These are phyloP conservation scores for Trichosporon ovoides DNA, from an alignment of 1,284 basidiomycete species.

Conservation along the genomic window DNA sequence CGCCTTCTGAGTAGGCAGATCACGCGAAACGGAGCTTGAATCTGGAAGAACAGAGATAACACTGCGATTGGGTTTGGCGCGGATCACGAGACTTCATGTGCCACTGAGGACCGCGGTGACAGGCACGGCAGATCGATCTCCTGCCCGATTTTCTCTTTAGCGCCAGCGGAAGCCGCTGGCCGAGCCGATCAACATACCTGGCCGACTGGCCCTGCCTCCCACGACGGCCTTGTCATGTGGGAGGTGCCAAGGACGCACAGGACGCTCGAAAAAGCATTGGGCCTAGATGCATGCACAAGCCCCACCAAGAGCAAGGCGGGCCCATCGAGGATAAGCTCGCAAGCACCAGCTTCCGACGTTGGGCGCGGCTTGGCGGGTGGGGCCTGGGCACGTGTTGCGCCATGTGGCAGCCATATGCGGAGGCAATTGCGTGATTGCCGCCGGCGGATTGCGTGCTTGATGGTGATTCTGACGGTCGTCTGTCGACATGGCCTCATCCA, in stretches of 20 bases:
- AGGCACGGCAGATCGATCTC: background rate
- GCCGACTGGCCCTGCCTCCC: too few species aligned
- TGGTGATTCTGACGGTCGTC: background rate
- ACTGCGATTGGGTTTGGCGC: background rate
- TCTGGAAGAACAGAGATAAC: background rate
- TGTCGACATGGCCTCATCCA: background rate
- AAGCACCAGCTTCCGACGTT: too few species aligned
- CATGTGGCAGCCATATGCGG: background rate
- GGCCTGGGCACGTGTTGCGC: background rate
- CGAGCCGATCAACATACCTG: too few species aligned
- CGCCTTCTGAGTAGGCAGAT: background rate
- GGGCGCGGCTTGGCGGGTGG: background rate
- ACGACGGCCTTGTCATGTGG: too few species aligned
- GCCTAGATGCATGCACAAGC: too few species aligned
- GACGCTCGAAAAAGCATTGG: too few species aligned
- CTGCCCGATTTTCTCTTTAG: too few species aligned
- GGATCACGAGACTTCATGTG: background rate
- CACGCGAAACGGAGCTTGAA: background rate
- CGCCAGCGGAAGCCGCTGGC: too few species aligned
- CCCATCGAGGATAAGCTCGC: too few species aligned
- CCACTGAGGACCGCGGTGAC: background rate
- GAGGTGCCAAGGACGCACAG: too few species aligned
- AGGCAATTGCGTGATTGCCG: conserved; percentile 4
- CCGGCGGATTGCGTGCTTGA: background rate
- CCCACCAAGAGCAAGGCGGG: too few species aligned